Evolutionary conservation across 345 rosid genomes (phyloP).

Genomic region (Gynandropsis gynandra): DNA sequence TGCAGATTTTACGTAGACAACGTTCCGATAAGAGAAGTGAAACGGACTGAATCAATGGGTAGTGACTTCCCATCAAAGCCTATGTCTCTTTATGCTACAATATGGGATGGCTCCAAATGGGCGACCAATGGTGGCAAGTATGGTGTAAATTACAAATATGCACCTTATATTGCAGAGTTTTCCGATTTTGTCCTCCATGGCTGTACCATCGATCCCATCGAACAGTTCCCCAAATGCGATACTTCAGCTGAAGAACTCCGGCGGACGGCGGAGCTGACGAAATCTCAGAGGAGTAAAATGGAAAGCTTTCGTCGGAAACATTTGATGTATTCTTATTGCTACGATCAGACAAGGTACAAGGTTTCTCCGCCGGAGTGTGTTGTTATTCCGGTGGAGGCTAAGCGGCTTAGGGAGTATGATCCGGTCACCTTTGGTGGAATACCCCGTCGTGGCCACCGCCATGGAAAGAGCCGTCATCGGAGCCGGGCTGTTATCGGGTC

Average conservation of each 20-base stretch:
- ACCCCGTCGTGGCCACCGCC: slow-evolving; percentile 33
- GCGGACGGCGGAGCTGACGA: slow-evolving; percentile 33
- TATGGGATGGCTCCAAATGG: slow-evolving; percentile 97
- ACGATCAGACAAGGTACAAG: slow-evolving; percentile 66
- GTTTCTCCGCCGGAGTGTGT: slow-evolving; percentile 62
- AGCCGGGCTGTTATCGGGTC: slow-evolving; percentile 26
- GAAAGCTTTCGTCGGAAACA: slow-evolving; percentile 55
- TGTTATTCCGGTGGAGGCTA: slow-evolving; percentile 47
- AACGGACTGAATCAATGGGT: slow-evolving; percentile 63
- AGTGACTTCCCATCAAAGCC: slow-evolving; percentile 91
- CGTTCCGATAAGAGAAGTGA: slow-evolving; percentile 72
- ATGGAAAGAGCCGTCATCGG: slow-evolving; percentile 35
- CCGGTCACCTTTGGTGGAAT: slow-evolving; percentile 74
- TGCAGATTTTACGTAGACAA: slow-evolving; percentile 77
- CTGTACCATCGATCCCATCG: slow-evolving; percentile 76
- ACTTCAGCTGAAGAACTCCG: slow-evolving; percentile 25
- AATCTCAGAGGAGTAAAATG: slow-evolving; percentile 53
- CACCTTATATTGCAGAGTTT: slow-evolving; percentile 62
- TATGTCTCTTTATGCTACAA: slow-evolving; percentile 89
- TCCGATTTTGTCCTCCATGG: slow-evolving; percentile 76
- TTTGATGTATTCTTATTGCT: slow-evolving; percentile 92
- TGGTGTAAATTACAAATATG: slow-evolving; percentile 87
- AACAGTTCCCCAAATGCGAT: slow-evolving; percentile 52
- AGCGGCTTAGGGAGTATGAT: slow-evolving; percentile 53
- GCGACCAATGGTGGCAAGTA: slow-evolving; percentile 96